Percentiles rank a stretch among this genome's conserved stretches.
phyloP scores from a whole-genome alignment of 176 grass and related monocot species.

The Bromus sterilis region DNA sequence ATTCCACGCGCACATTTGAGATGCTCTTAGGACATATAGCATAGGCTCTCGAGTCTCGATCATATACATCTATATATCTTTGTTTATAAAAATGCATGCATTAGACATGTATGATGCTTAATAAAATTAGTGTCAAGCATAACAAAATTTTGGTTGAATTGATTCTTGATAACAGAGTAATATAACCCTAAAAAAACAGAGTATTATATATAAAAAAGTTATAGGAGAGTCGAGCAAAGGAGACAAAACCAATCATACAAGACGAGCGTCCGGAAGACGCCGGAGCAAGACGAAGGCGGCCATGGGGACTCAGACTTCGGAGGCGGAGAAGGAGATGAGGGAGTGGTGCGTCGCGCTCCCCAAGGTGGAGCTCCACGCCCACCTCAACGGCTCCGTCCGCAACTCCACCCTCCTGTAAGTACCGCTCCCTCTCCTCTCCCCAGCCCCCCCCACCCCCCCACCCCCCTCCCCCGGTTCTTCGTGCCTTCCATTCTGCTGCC shows the following conservation, averaged over 20 bases:
- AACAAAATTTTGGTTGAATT: no score
- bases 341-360: constrained; percentile 78
- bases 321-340: constrained; percentile 34
- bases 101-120: no score
- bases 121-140: no score
- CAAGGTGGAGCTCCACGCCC: constrained; percentile 97
- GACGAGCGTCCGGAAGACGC: neutral
- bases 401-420: constrained; percentile 89
- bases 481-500: no score
- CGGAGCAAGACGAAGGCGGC: neutral
- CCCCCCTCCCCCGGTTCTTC: neutral
- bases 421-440: neutral
- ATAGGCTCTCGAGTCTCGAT: no score
- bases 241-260: neutral
- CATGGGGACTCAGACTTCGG: constrained; percentile 21
- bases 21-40: no score
- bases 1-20: no score
- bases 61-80: no score
- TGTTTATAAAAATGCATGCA: no score
- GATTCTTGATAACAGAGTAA: no score
- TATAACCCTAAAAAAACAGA: no score
- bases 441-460: neutral
- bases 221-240: neutral
- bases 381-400: constrained; percentile 95
- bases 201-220: no score